phyloP scores from a whole-genome alignment of 441 rosid species.

The Populus hybrid region DNA sequence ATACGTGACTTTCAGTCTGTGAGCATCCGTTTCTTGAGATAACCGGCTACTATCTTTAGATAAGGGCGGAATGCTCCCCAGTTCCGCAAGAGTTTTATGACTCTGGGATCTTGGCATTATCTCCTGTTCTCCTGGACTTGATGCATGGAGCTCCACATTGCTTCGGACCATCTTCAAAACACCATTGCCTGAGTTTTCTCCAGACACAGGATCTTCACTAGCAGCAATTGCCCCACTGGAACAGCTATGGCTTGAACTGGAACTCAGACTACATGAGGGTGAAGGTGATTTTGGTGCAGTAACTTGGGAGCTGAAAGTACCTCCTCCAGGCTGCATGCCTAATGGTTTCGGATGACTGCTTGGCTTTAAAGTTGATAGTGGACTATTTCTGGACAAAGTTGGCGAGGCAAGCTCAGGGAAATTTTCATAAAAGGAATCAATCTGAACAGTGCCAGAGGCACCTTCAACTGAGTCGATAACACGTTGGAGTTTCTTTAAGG shows the following conservation, averaged over 20 bases:
- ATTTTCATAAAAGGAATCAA: conserved; percentile 62
- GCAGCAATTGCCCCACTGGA: conserved; percentile 47
- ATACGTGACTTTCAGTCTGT: conserved; percentile 56
- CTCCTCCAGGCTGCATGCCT: conserved; percentile 27
- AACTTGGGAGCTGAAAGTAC: conserved; percentile 19
- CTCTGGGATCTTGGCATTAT: conserved; percentile 46
- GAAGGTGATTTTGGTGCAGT: conserved; percentile 55
- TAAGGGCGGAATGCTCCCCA: conserved; percentile 28
- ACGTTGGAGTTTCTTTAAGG: no score
- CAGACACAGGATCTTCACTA: conserved; percentile 26
- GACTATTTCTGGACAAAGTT: conserved; percentile 38
- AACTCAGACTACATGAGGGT: conserved; percentile 64
- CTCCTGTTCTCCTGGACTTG: conserved; percentile 38
- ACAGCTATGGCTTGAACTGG: conserved; percentile 70
- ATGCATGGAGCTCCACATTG: conserved; percentile 46
- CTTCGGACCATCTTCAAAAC: conserved; percentile 43
- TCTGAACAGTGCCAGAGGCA: conserved; percentile 60
- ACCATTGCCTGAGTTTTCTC: conserved; percentile 26
- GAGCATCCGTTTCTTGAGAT: conserved; percentile 44
- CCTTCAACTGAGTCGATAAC: conserved; percentile 19
- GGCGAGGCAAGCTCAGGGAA: conserved; percentile 68
- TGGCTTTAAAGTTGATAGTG: conserved; percentile 28
- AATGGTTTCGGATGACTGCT: conserved; percentile 30
- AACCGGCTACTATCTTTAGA: conserved; percentile 19
- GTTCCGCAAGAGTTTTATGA: conserved; percentile 35